A percentile compares a stretch with the other conserved stretches of the same genome.
Conservation (phyloP, 805 yeast species). For the Candida germanica region DNA sequence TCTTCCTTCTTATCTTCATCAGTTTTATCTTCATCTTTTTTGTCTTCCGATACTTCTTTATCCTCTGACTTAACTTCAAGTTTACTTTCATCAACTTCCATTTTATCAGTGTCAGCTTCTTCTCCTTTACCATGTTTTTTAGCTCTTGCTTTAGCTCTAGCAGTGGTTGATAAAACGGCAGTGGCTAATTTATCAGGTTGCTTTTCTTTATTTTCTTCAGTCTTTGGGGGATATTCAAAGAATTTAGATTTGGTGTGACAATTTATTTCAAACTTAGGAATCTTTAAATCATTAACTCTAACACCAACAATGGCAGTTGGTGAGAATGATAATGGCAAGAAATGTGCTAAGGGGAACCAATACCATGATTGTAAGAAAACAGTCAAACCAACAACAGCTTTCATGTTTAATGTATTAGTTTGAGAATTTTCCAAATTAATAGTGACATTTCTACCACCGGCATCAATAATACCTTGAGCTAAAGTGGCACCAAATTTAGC, state of each 20-base stretch:
- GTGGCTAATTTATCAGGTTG: slow-evolving; percentile 87
- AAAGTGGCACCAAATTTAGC: slow-evolving; percentile 97
- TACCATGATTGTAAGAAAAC: slow-evolving; percentile 94
- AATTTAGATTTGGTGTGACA: slow-evolving; percentile 78
- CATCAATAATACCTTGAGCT: slow-evolving; percentile 96
- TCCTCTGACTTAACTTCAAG: slow-evolving; percentile 16
- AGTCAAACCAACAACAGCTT: slow-evolving; percentile 88
- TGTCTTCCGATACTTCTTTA: slow-evolving; percentile 11
- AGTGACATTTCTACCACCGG: slow-evolving; percentile 98
- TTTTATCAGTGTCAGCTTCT: slow-evolving; percentile 33
- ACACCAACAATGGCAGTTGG: slow-evolving; percentile 92
- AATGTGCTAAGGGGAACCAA: slow-evolving; percentile 97
- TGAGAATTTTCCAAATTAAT: slow-evolving; percentile 84
- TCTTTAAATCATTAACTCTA: slow-evolving; percentile 68
- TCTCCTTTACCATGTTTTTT: slow-evolving; percentile 57
- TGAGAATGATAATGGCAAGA: slow-evolving; percentile 83
- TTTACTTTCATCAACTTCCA: slow-evolving; percentile 38
- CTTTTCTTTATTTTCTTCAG: slow-evolving; percentile 73
- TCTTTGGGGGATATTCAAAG: slow-evolving; percentile 88
- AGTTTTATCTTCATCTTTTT: slow-evolving; percentile 14
- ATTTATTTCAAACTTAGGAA: slow-evolving; percentile 77
- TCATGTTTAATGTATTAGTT: slow-evolving; percentile 85
- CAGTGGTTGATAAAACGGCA: slow-evolving; percentile 92
- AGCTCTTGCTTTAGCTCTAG: slow-evolving; percentile 90
- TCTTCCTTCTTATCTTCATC: slow-evolving; percentile 33